Evolutionary conservation across 2,329 filamentous ascomycete species (phyloP).

Genomic region (Microcyclospora tardicrescens): DNA sequence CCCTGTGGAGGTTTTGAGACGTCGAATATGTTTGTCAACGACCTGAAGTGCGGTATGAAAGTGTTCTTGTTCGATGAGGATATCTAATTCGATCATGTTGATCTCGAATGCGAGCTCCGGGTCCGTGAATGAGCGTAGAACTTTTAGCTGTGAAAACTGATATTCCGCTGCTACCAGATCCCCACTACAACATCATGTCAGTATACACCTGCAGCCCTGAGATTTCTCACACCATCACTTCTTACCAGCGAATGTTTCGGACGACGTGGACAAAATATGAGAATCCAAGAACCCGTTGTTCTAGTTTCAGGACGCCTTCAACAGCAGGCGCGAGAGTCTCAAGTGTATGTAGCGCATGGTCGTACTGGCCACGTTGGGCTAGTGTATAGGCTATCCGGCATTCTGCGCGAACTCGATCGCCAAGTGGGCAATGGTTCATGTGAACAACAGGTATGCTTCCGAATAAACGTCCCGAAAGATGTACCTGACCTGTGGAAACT

Average conservation of each 20-base stretch:
- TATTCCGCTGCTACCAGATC: conserved; percentile 45
- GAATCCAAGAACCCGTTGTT: conserved; percentile 59
- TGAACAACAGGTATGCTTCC: conserved; percentile 69
- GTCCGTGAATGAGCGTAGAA: conserved; percentile 31
- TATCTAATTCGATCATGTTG: conserved; percentile 47
- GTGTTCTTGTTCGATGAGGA: conserved; percentile 41
- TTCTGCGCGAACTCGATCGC: conserved; percentile 64
- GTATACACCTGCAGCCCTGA: neutral
- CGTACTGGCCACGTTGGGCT: conserved; percentile 55
- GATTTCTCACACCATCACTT: neutral
- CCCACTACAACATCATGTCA: conserved; percentile 17
- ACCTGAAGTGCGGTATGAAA: conserved; percentile 40
- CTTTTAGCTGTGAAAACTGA: conserved; percentile 44
- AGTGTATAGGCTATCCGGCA: conserved; percentile 58
- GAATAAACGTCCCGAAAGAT: conserved; percentile 48
- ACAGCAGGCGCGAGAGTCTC: conserved; percentile 47
- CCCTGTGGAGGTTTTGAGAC: conserved; percentile 32
- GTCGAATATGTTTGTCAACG: conserved; percentile 40
- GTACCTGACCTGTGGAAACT: conserved; percentile 35
- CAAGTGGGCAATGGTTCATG: conserved; percentile 48
- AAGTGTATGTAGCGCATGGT: conserved; percentile 50
- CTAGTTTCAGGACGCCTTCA: conserved; percentile 61
- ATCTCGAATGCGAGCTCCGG: conserved; percentile 48
- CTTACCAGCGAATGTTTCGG: conserved; percentile 44
- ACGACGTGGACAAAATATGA: conserved; percentile 53